These are phyloP conservation scores for Botrytis porri DNA, from an alignment of 2,329 filamentous ascomycete genomes.

Conservation along the genomic window DNA sequence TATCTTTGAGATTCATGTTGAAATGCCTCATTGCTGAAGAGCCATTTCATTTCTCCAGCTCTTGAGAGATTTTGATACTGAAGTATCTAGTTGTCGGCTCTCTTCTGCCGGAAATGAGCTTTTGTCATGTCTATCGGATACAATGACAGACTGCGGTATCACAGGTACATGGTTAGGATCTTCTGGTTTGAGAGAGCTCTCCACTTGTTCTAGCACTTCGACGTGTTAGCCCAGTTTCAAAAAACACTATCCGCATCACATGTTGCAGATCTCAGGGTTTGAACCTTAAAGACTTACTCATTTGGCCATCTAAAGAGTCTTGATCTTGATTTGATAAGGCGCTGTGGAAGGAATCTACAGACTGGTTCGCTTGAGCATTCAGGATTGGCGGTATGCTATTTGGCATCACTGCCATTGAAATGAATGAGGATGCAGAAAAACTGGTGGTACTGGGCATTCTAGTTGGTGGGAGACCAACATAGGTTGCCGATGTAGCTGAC, in stretches of 20 bases:
- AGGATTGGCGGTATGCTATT: neutral
- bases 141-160: neutral
- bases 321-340: constrained; percentile 11
- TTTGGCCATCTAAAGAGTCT: neutral
- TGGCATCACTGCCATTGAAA: constrained; percentile 5
- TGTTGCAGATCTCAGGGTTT: neutral
- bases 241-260: neutral
- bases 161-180: neutral
- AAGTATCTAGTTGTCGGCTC: neutral
- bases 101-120: neutral
- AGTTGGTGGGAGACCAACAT: neutral
- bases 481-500: neutral
- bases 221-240: neutral
- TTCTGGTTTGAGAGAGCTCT: neutral
- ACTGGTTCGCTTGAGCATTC: constrained; percentile 18
- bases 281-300: neutral
- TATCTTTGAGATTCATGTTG: constrained; percentile 6
- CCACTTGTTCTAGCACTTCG: neutral
- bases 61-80: neutral
- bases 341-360: constrained; percentile 22
- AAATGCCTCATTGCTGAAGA: constrained; percentile 18
- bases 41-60: constrained; percentile 20
- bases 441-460: neutral
- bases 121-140: neutral
- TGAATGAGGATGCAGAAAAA: neutral